Conservation (phyloP, 768 basidiomycete genomes). For the Mycena belliarum region DNA sequence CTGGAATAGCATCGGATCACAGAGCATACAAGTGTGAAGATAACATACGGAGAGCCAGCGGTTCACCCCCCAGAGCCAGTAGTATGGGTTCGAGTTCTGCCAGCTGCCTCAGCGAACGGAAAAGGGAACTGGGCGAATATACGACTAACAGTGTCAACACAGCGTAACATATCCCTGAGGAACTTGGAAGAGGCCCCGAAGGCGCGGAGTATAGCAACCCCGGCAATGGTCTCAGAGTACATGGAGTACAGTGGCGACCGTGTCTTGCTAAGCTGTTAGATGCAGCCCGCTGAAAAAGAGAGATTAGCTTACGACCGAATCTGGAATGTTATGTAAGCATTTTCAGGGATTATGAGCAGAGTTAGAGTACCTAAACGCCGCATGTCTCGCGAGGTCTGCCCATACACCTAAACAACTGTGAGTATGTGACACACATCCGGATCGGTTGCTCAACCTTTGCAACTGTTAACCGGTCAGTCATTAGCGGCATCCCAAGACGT, state of each 20-base stretch:
- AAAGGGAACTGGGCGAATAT: not conserved
- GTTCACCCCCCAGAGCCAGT: conserved; percentile 95
- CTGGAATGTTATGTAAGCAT: conserved; percentile 24
- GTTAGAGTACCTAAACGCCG: conserved; percentile 61
- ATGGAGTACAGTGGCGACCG: conserved; percentile 50
- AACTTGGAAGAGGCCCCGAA: conserved; percentile 90
- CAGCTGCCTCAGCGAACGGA: not conserved
- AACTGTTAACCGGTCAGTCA: conserved; percentile 25
- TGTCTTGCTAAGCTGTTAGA: conserved; percentile 23
- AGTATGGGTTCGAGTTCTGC: conserved; percentile 69
- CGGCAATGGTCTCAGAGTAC: conserved; percentile 60
- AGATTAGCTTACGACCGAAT: conserved; percentile 35
- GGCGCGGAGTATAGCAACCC: conserved; percentile 75
- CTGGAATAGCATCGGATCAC: not conserved
- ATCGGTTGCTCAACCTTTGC: conserved; percentile 39
- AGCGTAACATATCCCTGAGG: conserved; percentile 79
- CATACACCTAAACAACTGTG: conserved; percentile 44
- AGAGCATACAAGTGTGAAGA: not conserved
- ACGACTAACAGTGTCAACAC: conserved; percentile 75
- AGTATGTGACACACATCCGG: not conserved
- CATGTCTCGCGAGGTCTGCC: conserved; percentile 88
- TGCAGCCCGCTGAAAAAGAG: not conserved
- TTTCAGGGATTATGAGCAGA: not conserved
- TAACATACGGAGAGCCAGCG: conserved; percentile 77
- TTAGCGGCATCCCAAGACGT: not conserved